phyloP scores from a whole-genome alignment of 306 rosid genomes.

The Begonia peltatifolia region DNA sequence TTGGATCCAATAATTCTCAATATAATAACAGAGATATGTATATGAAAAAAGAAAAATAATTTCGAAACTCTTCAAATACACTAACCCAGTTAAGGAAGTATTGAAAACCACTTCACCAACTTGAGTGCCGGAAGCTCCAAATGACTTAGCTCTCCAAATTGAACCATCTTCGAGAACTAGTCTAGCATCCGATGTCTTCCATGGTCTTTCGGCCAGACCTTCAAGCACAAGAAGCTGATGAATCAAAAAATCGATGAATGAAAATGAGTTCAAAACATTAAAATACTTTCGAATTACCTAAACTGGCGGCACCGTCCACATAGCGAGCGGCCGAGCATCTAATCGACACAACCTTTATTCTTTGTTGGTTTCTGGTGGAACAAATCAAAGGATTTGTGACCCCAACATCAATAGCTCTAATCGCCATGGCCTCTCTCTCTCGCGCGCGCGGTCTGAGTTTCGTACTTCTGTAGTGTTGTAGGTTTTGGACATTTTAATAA shows the following conservation, averaged over 20 bases:
- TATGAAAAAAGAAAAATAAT: background rate
- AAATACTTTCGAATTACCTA: constrained; percentile 17
- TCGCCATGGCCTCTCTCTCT: constrained; percentile 15
- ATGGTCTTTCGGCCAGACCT: constrained; percentile 65
- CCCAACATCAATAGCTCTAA: constrained; percentile 23
- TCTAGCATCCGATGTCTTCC: constrained; percentile 88
- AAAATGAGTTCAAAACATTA: background rate
- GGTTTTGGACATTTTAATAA: too few relatives aligned
- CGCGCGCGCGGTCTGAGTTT: background rate
- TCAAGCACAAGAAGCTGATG: background rate
- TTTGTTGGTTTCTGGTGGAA: constrained; percentile 7
- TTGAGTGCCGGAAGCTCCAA: constrained; percentile 94
- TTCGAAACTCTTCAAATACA: background rate
- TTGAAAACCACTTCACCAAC: constrained; percentile 96
- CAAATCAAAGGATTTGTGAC: constrained; percentile 11
- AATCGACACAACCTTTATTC: constrained; percentile 14
- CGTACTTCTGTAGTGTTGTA: too few relatives aligned
- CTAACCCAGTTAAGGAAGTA: constrained; percentile 85
- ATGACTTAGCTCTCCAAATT: constrained; percentile 91
- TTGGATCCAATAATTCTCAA: too few relatives aligned
- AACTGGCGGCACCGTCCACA: constrained; percentile 3
- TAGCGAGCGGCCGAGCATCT: constrained; percentile 28
- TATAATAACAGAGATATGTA: background rate
- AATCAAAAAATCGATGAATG: background rate
- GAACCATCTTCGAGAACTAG: constrained; percentile 90